Base-by-base conservation (phyloP, 2,329 filamentous ascomycete genomes). In the Grosmannia clavigera region DNA sequence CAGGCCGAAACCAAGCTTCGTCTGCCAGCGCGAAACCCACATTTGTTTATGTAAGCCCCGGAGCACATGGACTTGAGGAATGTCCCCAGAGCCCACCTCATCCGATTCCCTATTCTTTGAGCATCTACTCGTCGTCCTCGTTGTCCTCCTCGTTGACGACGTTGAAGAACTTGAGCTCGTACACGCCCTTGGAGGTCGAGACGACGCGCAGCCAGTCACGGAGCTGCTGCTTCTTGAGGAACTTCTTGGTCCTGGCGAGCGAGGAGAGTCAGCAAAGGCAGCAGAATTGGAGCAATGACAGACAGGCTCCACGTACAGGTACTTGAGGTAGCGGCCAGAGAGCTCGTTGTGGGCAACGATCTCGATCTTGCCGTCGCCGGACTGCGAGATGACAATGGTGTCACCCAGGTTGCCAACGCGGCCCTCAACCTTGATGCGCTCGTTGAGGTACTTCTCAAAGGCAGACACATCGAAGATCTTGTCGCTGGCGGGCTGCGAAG, bases 101-200 rank as follows among this genome's bases (percentile, higher is more conserved):
- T 50, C 55, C 46, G 29, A 33, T 51, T 46, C 33, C 16, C 25
- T 29, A 46, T 33, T 58, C 48, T 43, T 43, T 46, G 16, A 31
- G 11, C 50, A 5, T 33, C 52, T 96, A 99, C 78, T 99, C 94
- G 74, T 99, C 94, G 75, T 99, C 94, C 74, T 99, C 94, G 69
- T 97, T 94, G 70, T 84, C 92, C 76, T 92, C 92, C 76, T 99
- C 94, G 79, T 95, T 94, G 73, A 96, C 92, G 74, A 99, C 92
- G 84, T 99, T 99, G 91, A 95, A 99, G 92, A 99, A 99, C 83
- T 95, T 92, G 79, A 99, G 88, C 84, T 96, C 92, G 83, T 99
- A 99, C 68, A 96, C 92, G 75, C 94, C 92, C 82, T 92, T 92
- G 77, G 88, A 91, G 76, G 92, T 97, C 70, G 91, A 95, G 74